These are phyloP conservation scores for Ogataea methylovora DNA, from an alignment of 805 yeast species.

Conservation along the genomic window DNA sequence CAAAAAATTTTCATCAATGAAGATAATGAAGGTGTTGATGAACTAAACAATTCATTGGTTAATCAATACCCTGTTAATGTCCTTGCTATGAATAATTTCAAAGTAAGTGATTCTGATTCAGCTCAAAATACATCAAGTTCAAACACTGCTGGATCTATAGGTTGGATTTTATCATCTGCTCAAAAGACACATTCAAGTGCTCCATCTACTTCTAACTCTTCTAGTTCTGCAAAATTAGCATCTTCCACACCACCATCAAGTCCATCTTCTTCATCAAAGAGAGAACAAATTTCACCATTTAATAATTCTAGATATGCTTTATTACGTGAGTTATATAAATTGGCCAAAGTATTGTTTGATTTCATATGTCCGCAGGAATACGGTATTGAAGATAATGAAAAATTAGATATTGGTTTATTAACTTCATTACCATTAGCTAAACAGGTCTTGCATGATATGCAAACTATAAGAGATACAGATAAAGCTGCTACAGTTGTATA, in stretches of 20 bases:
- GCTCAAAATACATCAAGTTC: conserved; percentile 18
- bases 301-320: conserved; percentile 75
- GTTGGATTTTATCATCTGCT: conserved; percentile 50
- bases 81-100: conserved; percentile 69
- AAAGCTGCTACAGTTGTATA: conserved; percentile 82
- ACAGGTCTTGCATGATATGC: conserved; percentile 75
- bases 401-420: conserved; percentile 88
- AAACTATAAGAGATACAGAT: conserved; percentile 68
- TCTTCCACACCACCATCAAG: conserved; percentile 5
- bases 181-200: neutral
- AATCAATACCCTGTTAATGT: conserved; percentile 69
- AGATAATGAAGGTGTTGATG: conserved; percentile 33
- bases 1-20: conserved; percentile 73
- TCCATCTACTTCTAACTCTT: neutral
- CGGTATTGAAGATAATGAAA: conserved; percentile 93
- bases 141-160: conserved; percentile 55
- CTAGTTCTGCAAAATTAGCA: neutral
- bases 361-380: conserved; percentile 98
- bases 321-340: conserved; percentile 78
- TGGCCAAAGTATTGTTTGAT: conserved; percentile 91
- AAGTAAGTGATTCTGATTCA: conserved; percentile 37
- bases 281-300: conserved; percentile 39
- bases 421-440: conserved; percentile 92
- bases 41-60: conserved; percentile 44
- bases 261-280: conserved; percentile 11